Base-by-base conservation (phyloP, 2,329 filamentous ascomycete species). In the Clarireedia hainanense region DNA sequence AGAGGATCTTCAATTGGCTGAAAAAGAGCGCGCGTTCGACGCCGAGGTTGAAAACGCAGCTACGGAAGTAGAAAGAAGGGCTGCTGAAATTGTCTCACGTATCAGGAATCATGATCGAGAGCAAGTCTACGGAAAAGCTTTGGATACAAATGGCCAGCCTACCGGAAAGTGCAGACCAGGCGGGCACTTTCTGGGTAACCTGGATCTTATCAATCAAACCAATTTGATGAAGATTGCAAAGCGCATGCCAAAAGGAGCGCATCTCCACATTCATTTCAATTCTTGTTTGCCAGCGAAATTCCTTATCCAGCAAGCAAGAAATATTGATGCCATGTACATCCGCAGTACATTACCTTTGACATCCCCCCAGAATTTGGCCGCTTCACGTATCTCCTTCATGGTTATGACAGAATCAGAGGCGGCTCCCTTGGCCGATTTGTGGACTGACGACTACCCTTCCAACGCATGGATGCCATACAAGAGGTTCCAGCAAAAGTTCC, bases 191-290 rank as follows among this genome's bases (percentile, higher is more conserved):
- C 70, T 84, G 24, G 74, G 76, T 51, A 83, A 83, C 62, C 67
- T 74, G 46, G 68, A 76, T 52, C 68, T 80, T 42, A 80, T 86
- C 61, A 69, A 76, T 39, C 52, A 75, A 47, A 88, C 85, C 7
- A 69, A 72, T 45, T 65, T 90, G 14, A 81, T 83, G 62, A 62
- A 73, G 27, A 76, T 86, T 26, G 79, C 83, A 5, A 72, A 72
- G 34, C 66, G 69, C 56, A 79, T 88, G 74, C 87, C 87, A 43
- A 91, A 91, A 69, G 87, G 86, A 2, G 79, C 79, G 0, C 84
- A 90, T 66, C 73, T 90, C 24, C 87, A 91, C 68, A 79, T 89
- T 24, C 87, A 91, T 68, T 90, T 88, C 74, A 91, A 90, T 67
- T 79, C 86, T n/a, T 88, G 86, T 58, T 73, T 90, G 4, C 73